A percentile compares a stretch with the other conserved stretches of the same genome.
Evolutionary conservation across 768 basidiomycete species (phyloP).

Genomic region (Cystobasidium tubakii): DNA sequence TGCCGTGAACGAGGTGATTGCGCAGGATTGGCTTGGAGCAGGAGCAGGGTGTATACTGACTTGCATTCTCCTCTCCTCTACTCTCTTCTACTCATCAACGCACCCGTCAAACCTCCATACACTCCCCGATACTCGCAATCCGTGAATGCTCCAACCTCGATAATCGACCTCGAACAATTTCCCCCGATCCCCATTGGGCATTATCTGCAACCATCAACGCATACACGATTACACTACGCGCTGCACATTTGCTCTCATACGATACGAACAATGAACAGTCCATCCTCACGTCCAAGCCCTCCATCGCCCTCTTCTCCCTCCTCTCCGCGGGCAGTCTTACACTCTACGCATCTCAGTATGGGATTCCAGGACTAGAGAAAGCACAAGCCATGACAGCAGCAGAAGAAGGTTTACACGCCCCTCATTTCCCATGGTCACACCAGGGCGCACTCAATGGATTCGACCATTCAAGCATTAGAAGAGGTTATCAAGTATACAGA

Average conservation of each 20-base stretch:
- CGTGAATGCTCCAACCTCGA: neutral
- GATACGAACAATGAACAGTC: neutral
- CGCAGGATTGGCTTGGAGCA: neutral
- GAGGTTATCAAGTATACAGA: slow-evolving; percentile 94
- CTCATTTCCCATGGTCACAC: slow-evolving; percentile 84
- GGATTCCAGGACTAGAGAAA: slow-evolving; percentile 82
- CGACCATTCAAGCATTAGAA: slow-evolving; percentile 92
- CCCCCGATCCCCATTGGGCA: slow-evolving; percentile 22
- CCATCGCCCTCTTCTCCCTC: slow-evolving; percentile 18
- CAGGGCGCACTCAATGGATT: slow-evolving; percentile 80
- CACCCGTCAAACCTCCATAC: neutral
- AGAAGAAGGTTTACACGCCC: slow-evolving; percentile 89
- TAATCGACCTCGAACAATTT: neutral
- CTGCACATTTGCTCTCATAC: neutral
- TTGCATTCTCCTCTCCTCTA: neutral
- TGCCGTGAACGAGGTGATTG: neutral
- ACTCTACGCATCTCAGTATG: slow-evolving; percentile 95
- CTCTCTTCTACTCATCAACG: neutral
- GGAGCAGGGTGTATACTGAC: neutral
- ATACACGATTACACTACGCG: neutral
- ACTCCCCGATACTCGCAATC: neutral
- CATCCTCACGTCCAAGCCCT: slow-evolving; percentile 25
- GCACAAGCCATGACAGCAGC: slow-evolving; percentile 86
- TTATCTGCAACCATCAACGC: neutral
- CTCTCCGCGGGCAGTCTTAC: slow-evolving; percentile 82